Conservation (phyloP, 116 monocot species). For the Zostera marina region DNA sequence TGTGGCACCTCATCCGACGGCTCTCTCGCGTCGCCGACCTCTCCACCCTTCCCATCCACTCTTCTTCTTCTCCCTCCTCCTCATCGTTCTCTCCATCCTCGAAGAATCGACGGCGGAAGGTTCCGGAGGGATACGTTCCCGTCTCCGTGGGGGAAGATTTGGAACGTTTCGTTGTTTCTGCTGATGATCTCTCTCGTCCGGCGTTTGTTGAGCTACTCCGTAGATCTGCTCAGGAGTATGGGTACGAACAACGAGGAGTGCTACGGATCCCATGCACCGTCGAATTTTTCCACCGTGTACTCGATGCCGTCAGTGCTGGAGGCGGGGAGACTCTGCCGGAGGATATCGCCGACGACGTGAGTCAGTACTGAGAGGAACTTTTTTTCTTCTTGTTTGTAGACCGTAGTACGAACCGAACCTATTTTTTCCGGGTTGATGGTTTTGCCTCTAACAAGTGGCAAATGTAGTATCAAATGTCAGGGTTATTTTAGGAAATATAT, state of each 20-base stretch:
- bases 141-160: slow-evolving; percentile 76
- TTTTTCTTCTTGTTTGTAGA: neutral
- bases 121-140: slow-evolving; percentile 58
- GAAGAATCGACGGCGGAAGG: slow-evolving; percentile 11
- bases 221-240: slow-evolving; percentile 43
- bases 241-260: slow-evolving; percentile 54
- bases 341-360: slow-evolving; percentile 3
- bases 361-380: neutral
- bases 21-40: slow-evolving; percentile 17
- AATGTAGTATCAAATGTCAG: neutral
- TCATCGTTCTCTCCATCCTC: neutral
- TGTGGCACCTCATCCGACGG: slow-evolving; percentile 22
- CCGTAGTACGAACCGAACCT: too few relatives aligned
- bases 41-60: slow-evolving; percentile 1
- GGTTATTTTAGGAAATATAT: too few relatives aligned
- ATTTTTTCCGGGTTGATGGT: neutral
- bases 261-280: slow-evolving; percentile 59
- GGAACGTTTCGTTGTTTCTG: slow-evolving; percentile 50
- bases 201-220: slow-evolving; percentile 44
- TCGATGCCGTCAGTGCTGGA: slow-evolving; percentile 7
- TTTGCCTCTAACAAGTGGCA: neutral
- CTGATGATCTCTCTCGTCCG: slow-evolving; percentile 40
- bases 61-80: neutral
- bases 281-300: slow-evolving; percentile 40
- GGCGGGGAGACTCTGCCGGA: neutral